These are phyloP conservation scores for Cyberlindnera xishuangbannaensis DNA, from an alignment of 805 yeast genomes.

Conservation along the genomic window DNA sequence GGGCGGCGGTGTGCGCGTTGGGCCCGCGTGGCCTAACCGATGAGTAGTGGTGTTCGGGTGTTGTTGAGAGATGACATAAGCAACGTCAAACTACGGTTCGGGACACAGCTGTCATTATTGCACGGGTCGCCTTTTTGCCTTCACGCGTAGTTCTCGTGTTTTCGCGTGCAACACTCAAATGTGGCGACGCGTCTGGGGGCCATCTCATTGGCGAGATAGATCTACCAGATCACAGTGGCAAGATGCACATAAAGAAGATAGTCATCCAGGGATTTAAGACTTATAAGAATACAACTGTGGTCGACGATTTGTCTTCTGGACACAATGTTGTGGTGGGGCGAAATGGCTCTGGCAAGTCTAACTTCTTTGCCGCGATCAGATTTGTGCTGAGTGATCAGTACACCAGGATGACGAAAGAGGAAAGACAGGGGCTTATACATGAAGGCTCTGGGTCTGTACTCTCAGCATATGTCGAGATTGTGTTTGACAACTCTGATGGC, in stretches of 20 bases:
- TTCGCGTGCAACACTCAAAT: neutral
- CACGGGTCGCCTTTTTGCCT: too few relatives aligned
- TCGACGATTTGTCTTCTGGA: slow-evolving; percentile 72
- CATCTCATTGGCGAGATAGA: too few relatives aligned
- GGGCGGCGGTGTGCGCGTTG: too few relatives aligned
- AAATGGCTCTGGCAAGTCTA: slow-evolving; percentile 96
- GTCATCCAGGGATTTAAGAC: slow-evolving; percentile 91
- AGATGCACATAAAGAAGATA: slow-evolving; percentile 45
- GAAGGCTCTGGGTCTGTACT: slow-evolving; percentile 87
- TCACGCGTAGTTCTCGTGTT: neutral
- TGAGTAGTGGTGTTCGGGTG: too few relatives aligned
- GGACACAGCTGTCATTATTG: too few relatives aligned
- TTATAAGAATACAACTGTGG: slow-evolving; percentile 73
- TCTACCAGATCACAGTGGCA: too few relatives aligned
- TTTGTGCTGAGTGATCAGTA: slow-evolving; percentile 90
- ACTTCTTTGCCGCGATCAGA: slow-evolving; percentile 90
- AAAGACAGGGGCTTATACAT: slow-evolving; percentile 79
- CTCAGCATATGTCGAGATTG: slow-evolving; percentile 89
- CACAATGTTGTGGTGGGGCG: slow-evolving; percentile 87
- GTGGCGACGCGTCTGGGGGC: too few relatives aligned
- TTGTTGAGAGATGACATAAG: too few relatives aligned
- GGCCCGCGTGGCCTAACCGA: too few relatives aligned
- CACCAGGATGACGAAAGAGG: slow-evolving; percentile 77
- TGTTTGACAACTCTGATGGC: slow-evolving; percentile 74
- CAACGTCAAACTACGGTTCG: too few relatives aligned